These are phyloP conservation scores for Seiridium cupressi DNA, from an alignment of 2,329 filamentous ascomycete species.

Conservation along the genomic window DNA sequence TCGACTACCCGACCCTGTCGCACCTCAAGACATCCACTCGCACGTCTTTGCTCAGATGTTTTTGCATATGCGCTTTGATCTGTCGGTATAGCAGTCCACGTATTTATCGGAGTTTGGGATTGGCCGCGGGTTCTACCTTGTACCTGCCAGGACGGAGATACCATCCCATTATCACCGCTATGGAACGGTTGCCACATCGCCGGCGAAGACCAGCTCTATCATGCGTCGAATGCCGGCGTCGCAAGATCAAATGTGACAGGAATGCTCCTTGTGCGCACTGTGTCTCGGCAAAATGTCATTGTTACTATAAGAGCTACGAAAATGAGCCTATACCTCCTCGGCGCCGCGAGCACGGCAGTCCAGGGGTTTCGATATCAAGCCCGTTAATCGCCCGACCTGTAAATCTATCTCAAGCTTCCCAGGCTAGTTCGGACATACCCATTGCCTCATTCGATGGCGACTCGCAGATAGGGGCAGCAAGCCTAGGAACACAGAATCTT, in stretches of 20 bases:
- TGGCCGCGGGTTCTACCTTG: no score
- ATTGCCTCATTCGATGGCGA: not conserved
- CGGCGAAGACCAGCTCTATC: constrained; percentile 36
- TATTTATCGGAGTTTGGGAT: no score
- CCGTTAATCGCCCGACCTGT: no score
- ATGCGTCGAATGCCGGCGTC: constrained; percentile 40
- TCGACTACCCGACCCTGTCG: no score
- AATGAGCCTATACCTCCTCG: constrained; percentile 6
- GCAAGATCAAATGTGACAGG: constrained; percentile 45
- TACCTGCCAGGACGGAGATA: not conserved
- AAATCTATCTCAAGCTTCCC: not conserved
- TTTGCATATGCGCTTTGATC: no score
- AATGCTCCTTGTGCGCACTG: constrained; percentile 38
- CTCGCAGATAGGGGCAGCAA: not conserved
- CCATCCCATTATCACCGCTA: not conserved
- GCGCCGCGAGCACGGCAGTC: not conserved
- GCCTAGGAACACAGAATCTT: no score
- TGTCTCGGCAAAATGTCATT: constrained; percentile 26
- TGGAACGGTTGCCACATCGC: constrained; percentile 15
- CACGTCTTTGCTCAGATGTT: no score
- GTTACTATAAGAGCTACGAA: constrained; percentile 24
- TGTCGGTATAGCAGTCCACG: no score
- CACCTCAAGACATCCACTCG: no score
- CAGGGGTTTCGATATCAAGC: not conserved
- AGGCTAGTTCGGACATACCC: not conserved